These are phyloP conservation scores for Pseudodiploospora longispora DNA, from an alignment of 2,329 filamentous ascomycete genomes.

Conservation along the genomic window DNA sequence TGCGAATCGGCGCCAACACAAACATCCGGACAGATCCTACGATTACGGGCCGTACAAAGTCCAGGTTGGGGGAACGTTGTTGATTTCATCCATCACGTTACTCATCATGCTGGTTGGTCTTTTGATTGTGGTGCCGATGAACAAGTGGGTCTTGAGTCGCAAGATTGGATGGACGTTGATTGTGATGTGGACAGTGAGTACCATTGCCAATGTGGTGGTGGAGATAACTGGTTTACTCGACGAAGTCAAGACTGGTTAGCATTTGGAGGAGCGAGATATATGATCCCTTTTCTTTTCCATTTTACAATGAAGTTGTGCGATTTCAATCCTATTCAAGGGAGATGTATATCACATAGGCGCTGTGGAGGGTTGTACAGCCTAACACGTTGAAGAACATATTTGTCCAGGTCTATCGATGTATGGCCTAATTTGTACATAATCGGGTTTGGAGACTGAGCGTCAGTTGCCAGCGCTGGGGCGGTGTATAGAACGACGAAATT, in stretches of 20 bases:
- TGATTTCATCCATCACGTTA: constrained; percentile 79
- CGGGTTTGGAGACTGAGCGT: too few species aligned
- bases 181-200: constrained; percentile 71
- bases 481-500: too few species aligned
- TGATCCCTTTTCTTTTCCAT: too few species aligned
- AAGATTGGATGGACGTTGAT: constrained; percentile 78
- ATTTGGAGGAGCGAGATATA: neutral
- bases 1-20: constrained; percentile 55
- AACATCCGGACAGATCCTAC: constrained; percentile 57
- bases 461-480: too few species aligned
- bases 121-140: constrained; percentile 73
- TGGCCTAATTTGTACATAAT: too few species aligned
- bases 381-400: too few species aligned
- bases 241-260: constrained; percentile 6
- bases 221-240: constrained; percentile 57
- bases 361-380: too few species aligned
- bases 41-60: constrained; percentile 73
- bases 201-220: constrained; percentile 69
- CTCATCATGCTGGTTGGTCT: constrained; percentile 71
- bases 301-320: too few species aligned
- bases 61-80: constrained; percentile 72
- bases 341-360: too few species aligned
- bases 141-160: constrained; percentile 76
- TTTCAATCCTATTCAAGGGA: too few species aligned
- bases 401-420: too few species aligned